These are phyloP conservation scores for Talaromyces marneffei DNA, from an alignment of 2,329 filamentous ascomycete genomes.

Conservation along the genomic window DNA sequence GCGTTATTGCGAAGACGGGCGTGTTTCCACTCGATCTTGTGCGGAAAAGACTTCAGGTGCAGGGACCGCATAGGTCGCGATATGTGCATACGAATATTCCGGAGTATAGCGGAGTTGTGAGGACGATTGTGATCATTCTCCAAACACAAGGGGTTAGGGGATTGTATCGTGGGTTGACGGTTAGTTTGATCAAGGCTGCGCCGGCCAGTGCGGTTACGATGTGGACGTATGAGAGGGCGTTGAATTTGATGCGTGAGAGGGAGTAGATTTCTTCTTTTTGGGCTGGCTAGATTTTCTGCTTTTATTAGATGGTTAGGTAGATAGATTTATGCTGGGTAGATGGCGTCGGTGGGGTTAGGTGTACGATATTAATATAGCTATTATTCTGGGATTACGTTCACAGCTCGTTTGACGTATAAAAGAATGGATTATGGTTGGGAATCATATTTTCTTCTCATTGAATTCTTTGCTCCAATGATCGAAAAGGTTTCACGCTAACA, in stretches of 20 bases:
- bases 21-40: constrained; percentile 93
- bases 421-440: neutral
- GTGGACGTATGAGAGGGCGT: constrained; percentile 82
- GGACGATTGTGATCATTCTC: constrained; percentile 63
- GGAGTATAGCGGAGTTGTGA: constrained; percentile 64
- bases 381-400: neutral
- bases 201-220: constrained; percentile 89
- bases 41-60: constrained; percentile 87
- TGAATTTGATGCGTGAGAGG: constrained; percentile 53
- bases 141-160: constrained; percentile 69
- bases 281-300: neutral
- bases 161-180: constrained; percentile 79
- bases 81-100: constrained; percentile 89
- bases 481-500: neutral
- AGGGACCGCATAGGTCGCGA: constrained; percentile 71
- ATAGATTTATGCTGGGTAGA: neutral
- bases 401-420: neutral
- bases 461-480: neutral
- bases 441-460: neutral
- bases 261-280: constrained; percentile 6
- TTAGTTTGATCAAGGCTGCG: constrained; percentile 87
- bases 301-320: neutral
- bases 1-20: constrained; percentile 75
- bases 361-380: neutral
- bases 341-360: neutral